Base-by-base conservation (phyloP, 352 stramenopile genomes). In the Hyaloperonospora brassicae region DNA sequence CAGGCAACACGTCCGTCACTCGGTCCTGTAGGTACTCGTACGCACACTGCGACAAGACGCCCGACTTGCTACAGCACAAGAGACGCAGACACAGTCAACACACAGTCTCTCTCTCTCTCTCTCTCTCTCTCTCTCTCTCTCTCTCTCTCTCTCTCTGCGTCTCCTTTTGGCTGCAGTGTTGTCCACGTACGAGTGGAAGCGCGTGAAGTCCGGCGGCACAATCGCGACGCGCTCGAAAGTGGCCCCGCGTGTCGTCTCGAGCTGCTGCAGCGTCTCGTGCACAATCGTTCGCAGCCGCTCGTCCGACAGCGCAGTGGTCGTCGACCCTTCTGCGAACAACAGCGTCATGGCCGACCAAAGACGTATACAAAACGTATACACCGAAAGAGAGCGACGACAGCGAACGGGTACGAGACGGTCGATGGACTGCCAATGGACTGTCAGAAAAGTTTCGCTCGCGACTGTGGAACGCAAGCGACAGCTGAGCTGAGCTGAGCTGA, bases 171-270 rank as follows among this genome's bases (percentile, higher is more conserved):
- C 17, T 17, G 17, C 17, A 17, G 17, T 17, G 17, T 17, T 17
- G 17, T 17, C 17, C 9, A 62, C 78, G 59, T 87, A 92, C 61
- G 91, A 98, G 78, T 98, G 90, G 66, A 96, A 97, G 39, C 96
- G 78, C 12, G 96, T 98, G 59, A 96, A 98, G 59, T 98, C 96
- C 0, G 96, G 96, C n/a, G 95, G 95, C 2, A 98, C 70, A 41
- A 98, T 73, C 51, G 95, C 80, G 1, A 93, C 90, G 21, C 90
- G 76, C 52, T 73, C 34, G 38, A 73, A 84, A 50, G 70, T 80
- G 36, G 58, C 59, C 7, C 81, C 73, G 24, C 73, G 68, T 41
- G 62, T 51, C 14, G 59, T 57, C 62, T 93, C 79, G n/a, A 89
- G 68, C 55, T 86, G 71, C 46, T 76, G 62, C 42, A 95, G 63